A percentile compares a stretch with the other conserved stretches of the same genome.
phyloP scores from a whole-genome alignment of 192 early-diverging fungal genomes.

The Physocladia obscura region DNA sequence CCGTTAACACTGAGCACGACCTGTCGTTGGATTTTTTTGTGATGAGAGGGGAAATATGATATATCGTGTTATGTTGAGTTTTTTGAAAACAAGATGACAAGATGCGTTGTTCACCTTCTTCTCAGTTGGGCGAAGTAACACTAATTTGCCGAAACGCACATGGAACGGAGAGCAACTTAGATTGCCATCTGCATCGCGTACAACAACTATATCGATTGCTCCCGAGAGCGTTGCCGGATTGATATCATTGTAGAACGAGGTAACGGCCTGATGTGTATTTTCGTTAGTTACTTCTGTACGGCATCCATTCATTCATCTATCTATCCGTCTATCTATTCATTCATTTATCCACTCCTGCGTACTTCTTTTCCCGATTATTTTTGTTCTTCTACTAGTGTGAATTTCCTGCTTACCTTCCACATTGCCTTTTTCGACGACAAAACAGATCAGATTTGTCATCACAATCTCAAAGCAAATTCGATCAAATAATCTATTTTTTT shows the following conservation, averaged over 20 bases:
- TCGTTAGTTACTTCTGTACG: too few relatives aligned
- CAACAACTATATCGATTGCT: constrained; percentile 97
- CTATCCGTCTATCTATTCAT: too few relatives aligned
- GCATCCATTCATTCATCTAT: too few relatives aligned
- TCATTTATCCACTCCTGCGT: too few relatives aligned
- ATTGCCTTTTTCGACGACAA: too few relatives aligned
- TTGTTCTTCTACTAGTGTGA: too few relatives aligned
- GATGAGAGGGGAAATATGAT: background rate
- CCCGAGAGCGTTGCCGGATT: constrained; percentile 97
- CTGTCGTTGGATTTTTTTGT: constrained; percentile 28
- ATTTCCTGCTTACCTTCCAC: too few relatives aligned
- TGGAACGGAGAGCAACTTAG: constrained; percentile 94
- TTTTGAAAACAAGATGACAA: background rate
- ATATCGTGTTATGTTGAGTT: too few relatives aligned
- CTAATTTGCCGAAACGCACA: constrained; percentile 96
- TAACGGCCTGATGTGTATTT: constrained; percentile 61
- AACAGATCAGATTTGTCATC: too few relatives aligned
- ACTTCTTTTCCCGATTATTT: too few relatives aligned
- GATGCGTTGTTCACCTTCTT: constrained; percentile 69
- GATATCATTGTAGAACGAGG: constrained; percentile 90
- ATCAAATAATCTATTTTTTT: too few relatives aligned
- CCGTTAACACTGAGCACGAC: constrained; percentile 87
- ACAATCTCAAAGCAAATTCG: too few relatives aligned
- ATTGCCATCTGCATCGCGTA: constrained; percentile 78
- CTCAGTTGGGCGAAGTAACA: constrained; percentile 85